Percentiles rank a stretch among this genome's conserved stretches.
Conservation (phyloP, 495 filamentous ascomycete genomes). For the Aspergillus ostianus region DNA sequence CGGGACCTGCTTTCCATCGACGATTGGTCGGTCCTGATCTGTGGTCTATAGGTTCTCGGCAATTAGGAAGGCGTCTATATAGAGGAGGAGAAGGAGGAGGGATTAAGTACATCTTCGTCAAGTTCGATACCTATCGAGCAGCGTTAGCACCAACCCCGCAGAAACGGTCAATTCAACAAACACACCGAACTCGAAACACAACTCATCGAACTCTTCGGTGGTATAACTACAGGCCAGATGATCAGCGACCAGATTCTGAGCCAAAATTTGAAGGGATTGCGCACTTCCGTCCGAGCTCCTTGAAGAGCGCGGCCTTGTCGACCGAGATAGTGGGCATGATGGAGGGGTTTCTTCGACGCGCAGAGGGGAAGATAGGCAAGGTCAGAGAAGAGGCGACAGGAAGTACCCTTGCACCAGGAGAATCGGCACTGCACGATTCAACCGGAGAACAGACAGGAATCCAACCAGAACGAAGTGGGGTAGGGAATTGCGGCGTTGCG, state of each 20-base stretch:
- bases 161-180: constrained; percentile 23
- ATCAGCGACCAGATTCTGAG: neutral
- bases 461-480: neutral
- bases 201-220: constrained; percentile 88
- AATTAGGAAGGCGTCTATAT: neutral
- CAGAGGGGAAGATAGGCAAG: constrained; percentile 13
- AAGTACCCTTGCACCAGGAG: constrained; percentile 6
- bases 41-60: constrained; percentile 57
- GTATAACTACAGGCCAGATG: constrained; percentile 61
- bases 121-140: constrained; percentile 75
- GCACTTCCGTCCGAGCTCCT: constrained; percentile 87
- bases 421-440: neutral
- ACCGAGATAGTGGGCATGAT: constrained; percentile 85
- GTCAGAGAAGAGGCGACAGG: constrained; percentile 11
- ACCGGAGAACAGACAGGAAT: neutral
- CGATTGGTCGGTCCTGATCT: constrained; percentile 66
- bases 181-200: constrained; percentile 97
- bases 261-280: constrained; percentile 2
- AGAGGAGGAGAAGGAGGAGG: constrained; percentile 1
- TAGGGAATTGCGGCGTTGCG: neutral
- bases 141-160: constrained; percentile 39
- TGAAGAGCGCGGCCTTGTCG: constrained; percentile 91
- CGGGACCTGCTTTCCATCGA: constrained; percentile 77
- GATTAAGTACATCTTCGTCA: constrained; percentile 74
- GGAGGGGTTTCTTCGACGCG: constrained; percentile 27